Conservation (phyloP, 768 basidiomycete species). For the Mycena polygramma region DNA sequence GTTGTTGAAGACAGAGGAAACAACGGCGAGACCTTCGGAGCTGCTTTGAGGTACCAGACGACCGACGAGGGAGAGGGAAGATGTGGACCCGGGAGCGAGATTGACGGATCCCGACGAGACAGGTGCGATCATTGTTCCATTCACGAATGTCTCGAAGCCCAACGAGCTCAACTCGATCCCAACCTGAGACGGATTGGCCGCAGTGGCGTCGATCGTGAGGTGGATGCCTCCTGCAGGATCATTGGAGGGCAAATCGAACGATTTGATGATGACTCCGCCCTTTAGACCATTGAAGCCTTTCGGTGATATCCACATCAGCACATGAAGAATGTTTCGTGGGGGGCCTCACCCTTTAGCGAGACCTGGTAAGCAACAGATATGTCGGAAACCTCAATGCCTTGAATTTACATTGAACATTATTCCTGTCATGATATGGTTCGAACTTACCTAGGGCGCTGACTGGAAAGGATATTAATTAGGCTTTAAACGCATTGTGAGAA, state of each 20-base stretch:
- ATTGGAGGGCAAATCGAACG: constrained; percentile 78
- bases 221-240: constrained; percentile 81
- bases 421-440: background rate
- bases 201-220: constrained; percentile 71
- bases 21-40: constrained; percentile 63
- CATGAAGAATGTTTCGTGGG: too few species aligned
- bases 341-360: constrained; percentile 61
- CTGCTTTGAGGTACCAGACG: constrained; percentile 74
- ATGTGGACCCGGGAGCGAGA: constrained; percentile 66
- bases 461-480: constrained; percentile 40
- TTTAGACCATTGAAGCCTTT: constrained; percentile 73
- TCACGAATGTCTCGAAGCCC: constrained; percentile 70
- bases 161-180: constrained; percentile 74
- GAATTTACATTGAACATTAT: constrained; percentile 12
- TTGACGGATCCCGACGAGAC: constrained; percentile 63
- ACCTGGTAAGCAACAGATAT: constrained; percentile 69
- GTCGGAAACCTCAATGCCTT: constrained; percentile 70
- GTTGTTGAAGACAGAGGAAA: constrained; percentile 78
- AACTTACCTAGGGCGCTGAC: constrained; percentile 69
- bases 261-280: constrained; percentile 70
- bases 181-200: constrained; percentile 80
- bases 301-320: background rate
- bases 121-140: constrained; percentile 68
- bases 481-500: background rate
- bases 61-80: constrained; percentile 68